Percentiles rank a stretch among this genome's conserved stretches.
phyloP scores from a whole-genome alignment of 805 yeast genomes.

The Starmerella etchellsii region DNA sequence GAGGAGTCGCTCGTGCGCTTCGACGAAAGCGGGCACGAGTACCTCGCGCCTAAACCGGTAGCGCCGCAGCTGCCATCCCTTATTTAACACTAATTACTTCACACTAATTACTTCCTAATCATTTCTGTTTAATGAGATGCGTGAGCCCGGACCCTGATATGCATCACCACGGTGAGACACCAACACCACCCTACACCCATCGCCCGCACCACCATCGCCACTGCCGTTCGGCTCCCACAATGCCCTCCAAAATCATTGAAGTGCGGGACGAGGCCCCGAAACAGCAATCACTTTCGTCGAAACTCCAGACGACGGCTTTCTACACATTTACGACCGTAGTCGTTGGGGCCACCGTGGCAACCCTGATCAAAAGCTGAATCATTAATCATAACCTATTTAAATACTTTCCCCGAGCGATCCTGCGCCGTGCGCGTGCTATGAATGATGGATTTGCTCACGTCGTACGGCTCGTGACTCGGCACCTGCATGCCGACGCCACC shows the following conservation, averaged over 20 bases:
- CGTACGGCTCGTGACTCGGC: neutral
- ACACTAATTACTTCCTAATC: no score
- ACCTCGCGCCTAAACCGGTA: slow-evolving; percentile 36
- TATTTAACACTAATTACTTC: neutral
- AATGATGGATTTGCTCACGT: neutral
- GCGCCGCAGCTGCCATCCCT: slow-evolving; percentile 14
- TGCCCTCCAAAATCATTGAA: neutral
- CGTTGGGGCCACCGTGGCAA: slow-evolving; percentile 14
- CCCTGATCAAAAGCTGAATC: slow-evolving; percentile 9
- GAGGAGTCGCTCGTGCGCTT: slow-evolving; percentile 80
- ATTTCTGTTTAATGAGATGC: no score
- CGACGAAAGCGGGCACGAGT: slow-evolving; percentile 78
- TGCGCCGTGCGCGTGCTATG: neutral
- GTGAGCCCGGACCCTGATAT: no score
- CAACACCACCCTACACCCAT: no score
- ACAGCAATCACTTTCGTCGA: neutral
- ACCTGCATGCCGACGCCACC: neutral
- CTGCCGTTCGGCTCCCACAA: no score
- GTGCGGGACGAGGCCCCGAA: neutral
- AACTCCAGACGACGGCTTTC: neutral
- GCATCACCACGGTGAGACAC: no score
- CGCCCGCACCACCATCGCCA: no score
- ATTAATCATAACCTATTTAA: neutral
- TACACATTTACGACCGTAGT: slow-evolving; percentile 10
- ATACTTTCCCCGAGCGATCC: neutral